Evolutionary conservation across 169 alveolate genomes (phyloP).

Genomic region (Toxoplasma gondii): DNA sequence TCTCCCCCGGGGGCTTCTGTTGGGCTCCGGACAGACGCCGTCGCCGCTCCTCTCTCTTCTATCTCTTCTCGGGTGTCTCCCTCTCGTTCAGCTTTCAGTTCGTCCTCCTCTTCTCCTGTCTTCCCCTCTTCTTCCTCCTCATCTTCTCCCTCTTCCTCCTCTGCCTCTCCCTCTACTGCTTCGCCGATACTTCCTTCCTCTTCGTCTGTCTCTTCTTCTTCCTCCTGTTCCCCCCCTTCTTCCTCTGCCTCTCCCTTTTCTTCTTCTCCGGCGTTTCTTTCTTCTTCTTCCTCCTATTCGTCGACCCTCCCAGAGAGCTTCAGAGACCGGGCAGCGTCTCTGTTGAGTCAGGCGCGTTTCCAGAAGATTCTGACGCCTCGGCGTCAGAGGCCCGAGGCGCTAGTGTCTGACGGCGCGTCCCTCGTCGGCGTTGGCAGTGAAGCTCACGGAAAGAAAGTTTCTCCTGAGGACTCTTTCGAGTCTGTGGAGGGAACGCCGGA

Average conservation of each 20-base stretch:
- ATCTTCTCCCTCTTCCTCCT: not conserved
- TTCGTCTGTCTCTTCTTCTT: not conserved
- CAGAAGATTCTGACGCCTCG: not conserved
- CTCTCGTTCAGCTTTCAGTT: not conserved
- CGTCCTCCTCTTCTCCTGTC: not conserved
- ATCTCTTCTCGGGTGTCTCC: not conserved
- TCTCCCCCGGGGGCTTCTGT: not conserved
- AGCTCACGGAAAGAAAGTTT: not conserved
- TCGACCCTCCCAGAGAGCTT: not conserved
- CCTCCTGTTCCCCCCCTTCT: not conserved
- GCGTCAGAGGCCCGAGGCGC: not conserved
- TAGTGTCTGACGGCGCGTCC: not conserved
- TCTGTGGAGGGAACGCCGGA: not conserved
- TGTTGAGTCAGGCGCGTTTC: not conserved
- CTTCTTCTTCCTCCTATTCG: not conserved
- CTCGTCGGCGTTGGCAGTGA: not conserved
- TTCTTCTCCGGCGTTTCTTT: not conserved
- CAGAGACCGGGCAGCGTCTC: not conserved
- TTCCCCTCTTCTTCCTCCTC: not conserved
- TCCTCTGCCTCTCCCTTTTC: not conserved
- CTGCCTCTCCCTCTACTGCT: not conserved
- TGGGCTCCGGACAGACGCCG: not conserved
- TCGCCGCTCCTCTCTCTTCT: not conserved
- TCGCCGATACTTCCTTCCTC: not conserved
- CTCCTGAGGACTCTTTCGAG: not conserved